phyloP scores from a whole-genome alignment of 176 grass and related monocot genomes.

The Saccharum spontaneum region DNA sequence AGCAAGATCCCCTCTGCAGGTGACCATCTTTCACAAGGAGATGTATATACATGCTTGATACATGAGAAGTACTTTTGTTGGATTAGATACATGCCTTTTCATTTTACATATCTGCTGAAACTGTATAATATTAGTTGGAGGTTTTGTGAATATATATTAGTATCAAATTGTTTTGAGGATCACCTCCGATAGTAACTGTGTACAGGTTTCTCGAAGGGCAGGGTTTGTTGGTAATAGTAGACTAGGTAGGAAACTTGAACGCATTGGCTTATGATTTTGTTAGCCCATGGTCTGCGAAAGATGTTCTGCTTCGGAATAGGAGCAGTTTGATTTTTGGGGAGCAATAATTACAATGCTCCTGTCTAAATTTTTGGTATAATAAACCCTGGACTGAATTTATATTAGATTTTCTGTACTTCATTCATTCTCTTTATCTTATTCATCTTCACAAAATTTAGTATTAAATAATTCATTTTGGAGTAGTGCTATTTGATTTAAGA shows the following conservation, averaged over 20 bases:
- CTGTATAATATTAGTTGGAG: not conserved
- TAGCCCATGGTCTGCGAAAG: not conserved
- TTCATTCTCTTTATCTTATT: not conserved
- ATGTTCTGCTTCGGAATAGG: not conserved
- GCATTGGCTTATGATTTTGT: too few relatives aligned
- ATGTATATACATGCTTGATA: not conserved
- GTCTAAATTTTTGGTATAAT: not conserved
- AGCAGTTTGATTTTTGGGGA: not conserved
- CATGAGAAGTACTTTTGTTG: not conserved
- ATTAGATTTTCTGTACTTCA: not conserved
- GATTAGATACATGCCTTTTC: not conserved
- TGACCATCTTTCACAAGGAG: not conserved
- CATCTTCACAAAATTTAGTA: not conserved
- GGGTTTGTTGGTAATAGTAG: too few relatives aligned
- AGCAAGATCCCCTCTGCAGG: constrained; percentile 29
- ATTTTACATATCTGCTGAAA: not conserved
- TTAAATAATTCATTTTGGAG: not conserved
- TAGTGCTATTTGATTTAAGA: not conserved
- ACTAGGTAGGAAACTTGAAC: too few relatives aligned
- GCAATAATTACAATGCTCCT: not conserved
- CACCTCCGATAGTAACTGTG: too few relatives aligned
- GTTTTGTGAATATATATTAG: not conserved
- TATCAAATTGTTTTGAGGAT: too few relatives aligned
- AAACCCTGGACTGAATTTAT: not conserved
- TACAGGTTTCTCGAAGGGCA: too few relatives aligned